A percentile compares a stretch with the other conserved stretches of the same genome.
Conservation (phyloP, 176 grass and related monocot species). For the Aegilops tauschii region DNA sequence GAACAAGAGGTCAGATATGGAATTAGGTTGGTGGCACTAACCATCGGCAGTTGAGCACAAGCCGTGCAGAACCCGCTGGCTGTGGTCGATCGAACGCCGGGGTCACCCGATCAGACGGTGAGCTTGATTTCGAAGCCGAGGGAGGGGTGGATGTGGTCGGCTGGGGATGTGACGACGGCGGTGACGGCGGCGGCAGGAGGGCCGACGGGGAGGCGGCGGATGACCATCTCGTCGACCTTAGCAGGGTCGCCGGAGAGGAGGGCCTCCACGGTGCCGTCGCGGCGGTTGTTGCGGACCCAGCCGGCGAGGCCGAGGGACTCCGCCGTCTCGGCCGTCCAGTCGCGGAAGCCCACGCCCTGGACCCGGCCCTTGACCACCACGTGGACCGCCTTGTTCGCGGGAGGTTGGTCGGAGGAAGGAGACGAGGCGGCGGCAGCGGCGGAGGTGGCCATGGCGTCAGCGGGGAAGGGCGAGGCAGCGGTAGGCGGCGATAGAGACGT, state of each 20-base stretch:
- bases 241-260: constrained; percentile 64
- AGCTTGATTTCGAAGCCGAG: constrained; percentile 65
- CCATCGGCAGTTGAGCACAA: not conserved
- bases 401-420: constrained; percentile 8
- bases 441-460: constrained; percentile 23
- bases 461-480: too few relatives aligned
- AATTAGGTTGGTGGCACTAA: not conserved
- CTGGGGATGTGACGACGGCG: constrained; percentile 53
- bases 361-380: constrained; percentile 79
- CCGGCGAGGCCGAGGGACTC: constrained; percentile 66
- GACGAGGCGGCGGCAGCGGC: constrained; percentile 8
- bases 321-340: constrained; percentile 74
- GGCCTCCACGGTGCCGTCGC: constrained; percentile 78
- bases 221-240: constrained; percentile 69
- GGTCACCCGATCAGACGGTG: constrained; percentile 29
- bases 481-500: too few relatives aligned
- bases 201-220: constrained; percentile 30
- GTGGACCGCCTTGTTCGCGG: constrained; percentile 40
- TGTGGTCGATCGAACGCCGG: not conserved
- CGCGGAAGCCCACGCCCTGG: constrained; percentile 76
- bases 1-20: not conserved
- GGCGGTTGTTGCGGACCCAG: constrained; percentile 80
- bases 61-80: not conserved
- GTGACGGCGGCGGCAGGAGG: constrained; percentile 57
- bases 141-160: constrained; percentile 36